Evolutionary conservation across 2,329 filamentous ascomycete genomes (phyloP).

Genomic region (Fusarium sp.): DNA sequence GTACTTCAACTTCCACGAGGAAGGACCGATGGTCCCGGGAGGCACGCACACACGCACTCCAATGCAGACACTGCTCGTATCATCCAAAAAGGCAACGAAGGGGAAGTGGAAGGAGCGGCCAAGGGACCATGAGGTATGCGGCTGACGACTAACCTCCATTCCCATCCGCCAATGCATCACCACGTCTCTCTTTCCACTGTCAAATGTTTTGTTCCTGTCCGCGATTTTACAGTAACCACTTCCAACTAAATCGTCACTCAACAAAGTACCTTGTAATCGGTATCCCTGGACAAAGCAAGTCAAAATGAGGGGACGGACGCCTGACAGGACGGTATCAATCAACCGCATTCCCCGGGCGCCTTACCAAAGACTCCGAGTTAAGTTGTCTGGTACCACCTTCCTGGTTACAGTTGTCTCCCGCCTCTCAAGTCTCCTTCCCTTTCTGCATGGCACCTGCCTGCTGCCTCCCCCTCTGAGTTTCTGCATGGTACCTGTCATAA

Average conservation of each 20-base stretch:
- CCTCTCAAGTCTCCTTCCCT: not conserved
- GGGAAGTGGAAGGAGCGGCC: conserved; percentile 19
- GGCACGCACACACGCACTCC: not conserved
- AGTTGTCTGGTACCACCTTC: conserved; percentile 4
- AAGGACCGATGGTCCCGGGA: not conserved
- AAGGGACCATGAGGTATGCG: not conserved
- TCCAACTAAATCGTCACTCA: not conserved
- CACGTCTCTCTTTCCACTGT: not conserved
- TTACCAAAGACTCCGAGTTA: not conserved
- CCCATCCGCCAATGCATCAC: not conserved
- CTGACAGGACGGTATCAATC: not conserved
- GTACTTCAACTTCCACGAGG: not conserved
- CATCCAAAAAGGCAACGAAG: conserved; percentile 27
- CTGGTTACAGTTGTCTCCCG: conserved; percentile 4
- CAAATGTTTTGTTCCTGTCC: not conserved
- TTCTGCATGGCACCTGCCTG: not conserved
- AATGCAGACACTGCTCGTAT: not conserved
- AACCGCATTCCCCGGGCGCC: not conserved
- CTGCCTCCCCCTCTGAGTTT: not conserved
- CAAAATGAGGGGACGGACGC: not conserved
- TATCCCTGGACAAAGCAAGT: not conserved
- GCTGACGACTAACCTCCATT: not conserved
- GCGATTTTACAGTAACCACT: conserved; percentile 4
- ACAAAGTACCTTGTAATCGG: not conserved
- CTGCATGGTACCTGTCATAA: conserved; percentile 7